Percentiles rank a stretch among this genome's conserved stretches.
Evolutionary conservation across 2,329 filamentous ascomycete species (phyloP).

Genomic region (Paraconiothyrium sp.): DNA sequence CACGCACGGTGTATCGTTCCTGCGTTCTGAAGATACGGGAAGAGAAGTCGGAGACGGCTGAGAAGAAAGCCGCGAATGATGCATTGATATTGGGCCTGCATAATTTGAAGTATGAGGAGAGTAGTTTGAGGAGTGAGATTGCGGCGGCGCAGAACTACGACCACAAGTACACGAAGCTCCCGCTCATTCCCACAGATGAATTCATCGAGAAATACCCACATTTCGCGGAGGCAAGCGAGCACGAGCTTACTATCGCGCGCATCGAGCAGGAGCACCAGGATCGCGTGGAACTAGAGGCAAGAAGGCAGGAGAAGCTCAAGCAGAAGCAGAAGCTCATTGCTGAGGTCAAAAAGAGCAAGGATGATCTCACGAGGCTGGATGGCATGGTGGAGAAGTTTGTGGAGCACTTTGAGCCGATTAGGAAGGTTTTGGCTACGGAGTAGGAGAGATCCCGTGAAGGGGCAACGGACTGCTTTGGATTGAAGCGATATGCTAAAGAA

Average conservation of each 20-base stretch:
- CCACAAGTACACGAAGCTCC: constrained; percentile 87
- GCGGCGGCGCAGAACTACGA: constrained; percentile 89
- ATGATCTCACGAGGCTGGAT: constrained; percentile 90
- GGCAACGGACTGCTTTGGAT: not conserved
- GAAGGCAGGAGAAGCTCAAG: constrained; percentile 71
- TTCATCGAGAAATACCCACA: constrained; percentile 82
- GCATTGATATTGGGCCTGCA: constrained; percentile 90
- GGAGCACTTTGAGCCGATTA: constrained; percentile 88
- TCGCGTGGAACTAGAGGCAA: constrained; percentile 84
- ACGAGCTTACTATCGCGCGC: constrained; percentile 85
- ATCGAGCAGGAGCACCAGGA: constrained; percentile 91
- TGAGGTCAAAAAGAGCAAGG: constrained; percentile 91
- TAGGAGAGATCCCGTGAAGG: constrained; percentile 30
- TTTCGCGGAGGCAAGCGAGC: constrained; percentile 74
- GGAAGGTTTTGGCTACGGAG: constrained; percentile 83
- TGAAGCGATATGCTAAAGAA: not conserved
- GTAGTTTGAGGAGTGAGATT: constrained; percentile 90
- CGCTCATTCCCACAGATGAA: constrained; percentile 82
- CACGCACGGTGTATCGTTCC: constrained; percentile 80
- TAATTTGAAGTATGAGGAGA: constrained; percentile 96
- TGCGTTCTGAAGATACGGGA: constrained; percentile 83
- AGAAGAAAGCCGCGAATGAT: constrained; percentile 90
- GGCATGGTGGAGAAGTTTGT: constrained; percentile 94
- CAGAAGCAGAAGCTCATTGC: constrained; percentile 74
- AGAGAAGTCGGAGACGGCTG: constrained; percentile 86